phyloP scores from a whole-genome alignment of 805 yeast species.

The Candida chauliodis region DNA sequence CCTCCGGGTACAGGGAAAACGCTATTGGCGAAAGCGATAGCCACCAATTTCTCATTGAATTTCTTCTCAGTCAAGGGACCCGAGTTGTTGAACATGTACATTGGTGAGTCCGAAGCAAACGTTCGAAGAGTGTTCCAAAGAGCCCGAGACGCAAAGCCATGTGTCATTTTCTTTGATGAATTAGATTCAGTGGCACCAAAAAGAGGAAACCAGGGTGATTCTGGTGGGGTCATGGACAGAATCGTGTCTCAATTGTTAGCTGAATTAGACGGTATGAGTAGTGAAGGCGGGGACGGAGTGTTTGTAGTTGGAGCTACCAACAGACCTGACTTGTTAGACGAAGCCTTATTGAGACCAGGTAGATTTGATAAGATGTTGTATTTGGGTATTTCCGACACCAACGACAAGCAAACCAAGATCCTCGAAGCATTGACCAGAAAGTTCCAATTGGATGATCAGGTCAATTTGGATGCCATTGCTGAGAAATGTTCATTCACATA shows the following conservation, averaged over 20 bases:
- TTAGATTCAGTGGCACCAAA: conserved; percentile 97
- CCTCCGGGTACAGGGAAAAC: conserved; percentile 99
- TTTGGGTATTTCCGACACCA: conserved; percentile 87
- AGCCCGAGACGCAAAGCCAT: conserved; percentile 95
- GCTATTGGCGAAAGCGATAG: conserved; percentile 92
- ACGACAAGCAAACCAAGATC: conserved; percentile 82
- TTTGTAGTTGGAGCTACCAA: conserved; percentile 99
- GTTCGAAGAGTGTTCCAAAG: conserved; percentile 90
- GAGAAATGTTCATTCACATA: conserved; percentile 78
- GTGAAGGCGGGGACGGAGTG: conserved; percentile 70
- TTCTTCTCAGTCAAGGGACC: conserved; percentile 98
- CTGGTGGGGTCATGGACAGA: conserved; percentile 99
- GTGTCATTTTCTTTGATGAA: conserved; percentile 96
- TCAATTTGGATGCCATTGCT: conserved; percentile 59
- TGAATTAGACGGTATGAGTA: conserved; percentile 95
- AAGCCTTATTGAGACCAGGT: conserved; percentile 89
- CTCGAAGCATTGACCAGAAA: conserved; percentile 86
- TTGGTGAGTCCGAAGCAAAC: conserved; percentile 97
- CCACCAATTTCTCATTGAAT: conserved; percentile 89
- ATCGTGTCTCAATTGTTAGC: conserved; percentile 94
- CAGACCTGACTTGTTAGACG: conserved; percentile 92
- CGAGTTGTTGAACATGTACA: conserved; percentile 93
- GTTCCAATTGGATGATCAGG: conserved; percentile 57
- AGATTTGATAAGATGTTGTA: conserved; percentile 94
- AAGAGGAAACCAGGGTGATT: conserved; percentile 97